phyloP scores from a whole-genome alignment of 345 rosid species.

The Erucastrum elatum region DNA sequence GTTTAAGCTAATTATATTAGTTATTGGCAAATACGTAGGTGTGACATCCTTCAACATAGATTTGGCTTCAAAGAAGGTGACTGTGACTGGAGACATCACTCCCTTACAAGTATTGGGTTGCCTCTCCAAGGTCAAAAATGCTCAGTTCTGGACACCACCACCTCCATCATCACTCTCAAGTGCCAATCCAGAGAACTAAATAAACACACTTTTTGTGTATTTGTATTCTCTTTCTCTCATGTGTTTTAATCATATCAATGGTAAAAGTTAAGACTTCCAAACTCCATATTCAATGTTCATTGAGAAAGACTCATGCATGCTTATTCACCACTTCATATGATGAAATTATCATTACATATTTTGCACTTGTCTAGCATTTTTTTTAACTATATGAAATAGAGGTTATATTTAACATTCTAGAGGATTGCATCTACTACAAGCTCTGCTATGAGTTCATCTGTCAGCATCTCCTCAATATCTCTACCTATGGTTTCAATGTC shows the following conservation, averaged over 20 bases:
- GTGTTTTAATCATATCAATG: conserved; percentile 1
- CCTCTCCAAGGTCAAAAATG: conserved; percentile 78
- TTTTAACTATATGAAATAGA: background rate
- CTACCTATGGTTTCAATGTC: conserved; percentile 63
- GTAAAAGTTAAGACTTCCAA: background rate
- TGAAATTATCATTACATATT: conserved; percentile 41
- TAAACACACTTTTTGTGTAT: background rate
- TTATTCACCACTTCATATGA: conserved; percentile 22
- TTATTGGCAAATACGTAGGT: conserved; percentile 44
- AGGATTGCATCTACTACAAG: conserved; percentile 37
- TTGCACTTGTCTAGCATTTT: background rate
- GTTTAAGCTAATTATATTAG: conserved; percentile 5
- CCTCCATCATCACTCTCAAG: conserved; percentile 28
- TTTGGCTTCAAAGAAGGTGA: conserved; percentile 70
- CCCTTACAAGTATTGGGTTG: conserved; percentile 71
- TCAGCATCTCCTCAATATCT: conserved; percentile 64
- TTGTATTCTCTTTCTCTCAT: background rate
- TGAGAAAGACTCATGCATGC: conserved; percentile 9
- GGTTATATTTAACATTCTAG: conserved; percentile 27
- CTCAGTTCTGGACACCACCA: conserved; percentile 71
- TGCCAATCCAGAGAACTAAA: conserved; percentile 21
- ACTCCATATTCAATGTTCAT: background rate
- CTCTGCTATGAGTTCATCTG: conserved; percentile 68
- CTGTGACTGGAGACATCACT: conserved; percentile 80
- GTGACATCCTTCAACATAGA: conserved; percentile 87